A percentile compares a stretch with the other conserved stretches of the same genome.
These are phyloP conservation scores for Sugiyamaella smithiae DNA, from an alignment of 805 yeast genomes.

Conservation along the genomic window DNA sequence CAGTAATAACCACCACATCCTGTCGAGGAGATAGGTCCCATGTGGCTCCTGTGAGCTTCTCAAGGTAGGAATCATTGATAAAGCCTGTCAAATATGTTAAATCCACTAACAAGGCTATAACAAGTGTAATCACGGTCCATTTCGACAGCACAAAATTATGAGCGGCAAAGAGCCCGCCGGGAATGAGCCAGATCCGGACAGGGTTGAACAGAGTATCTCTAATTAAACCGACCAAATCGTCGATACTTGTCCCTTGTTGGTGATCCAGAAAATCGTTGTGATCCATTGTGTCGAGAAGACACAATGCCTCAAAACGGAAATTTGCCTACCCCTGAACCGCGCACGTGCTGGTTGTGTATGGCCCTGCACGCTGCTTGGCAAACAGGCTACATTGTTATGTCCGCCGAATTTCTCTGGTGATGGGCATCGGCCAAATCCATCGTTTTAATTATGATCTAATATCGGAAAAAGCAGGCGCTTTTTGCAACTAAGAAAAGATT, in stretches of 20 bases:
- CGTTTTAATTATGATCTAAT: no score
- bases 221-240: background rate
- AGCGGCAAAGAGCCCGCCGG: background rate
- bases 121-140: background rate
- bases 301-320: no score
- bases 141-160: background rate
- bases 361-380: no score
- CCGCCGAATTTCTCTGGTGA: no score
- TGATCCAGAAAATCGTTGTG: no score
- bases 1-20: conserved; percentile 76
- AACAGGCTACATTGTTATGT: no score
- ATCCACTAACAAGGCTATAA: conserved; percentile 11
- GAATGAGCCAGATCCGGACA: background rate
- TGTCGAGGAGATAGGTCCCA: conserved; percentile 17
- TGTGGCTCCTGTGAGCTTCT: conserved; percentile 5
- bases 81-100: conserved; percentile 3
- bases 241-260: background rate
- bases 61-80: conserved; percentile 10
- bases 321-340: background rate
- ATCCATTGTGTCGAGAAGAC: background rate
- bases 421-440: no score
- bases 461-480: no score
- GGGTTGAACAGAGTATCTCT: background rate
- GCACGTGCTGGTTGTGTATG: no score
- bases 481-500: no score